A percentile compares a stretch with the other conserved stretches of the same genome.
Conservation (phyloP, 129 eudicot species). For the Pseudognaphalium luteoalbum region DNA sequence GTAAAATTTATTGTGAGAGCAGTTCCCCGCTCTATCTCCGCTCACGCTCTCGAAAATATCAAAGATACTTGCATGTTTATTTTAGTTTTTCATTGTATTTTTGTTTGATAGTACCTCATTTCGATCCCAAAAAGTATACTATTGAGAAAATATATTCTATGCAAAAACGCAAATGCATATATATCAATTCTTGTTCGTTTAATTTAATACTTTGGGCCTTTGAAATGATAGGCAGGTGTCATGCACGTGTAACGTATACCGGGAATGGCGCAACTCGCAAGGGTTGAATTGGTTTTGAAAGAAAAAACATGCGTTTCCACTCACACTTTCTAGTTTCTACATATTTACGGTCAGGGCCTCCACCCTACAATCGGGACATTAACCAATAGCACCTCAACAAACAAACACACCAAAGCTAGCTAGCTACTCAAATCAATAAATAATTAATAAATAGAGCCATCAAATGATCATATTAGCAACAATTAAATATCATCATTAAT, state of each 20-base stretch:
- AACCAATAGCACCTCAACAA: conserved; percentile 9
- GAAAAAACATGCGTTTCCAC: conserved; percentile 13
- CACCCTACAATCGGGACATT: background rate
- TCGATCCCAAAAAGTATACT: too few species aligned
- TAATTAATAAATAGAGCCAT: background rate
- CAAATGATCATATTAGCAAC: background rate
- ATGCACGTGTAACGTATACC: conserved; percentile 15
- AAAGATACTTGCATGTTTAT: too few species aligned
- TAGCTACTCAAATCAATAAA: too few species aligned
- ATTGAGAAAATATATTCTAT: background rate
- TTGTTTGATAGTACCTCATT: too few species aligned
- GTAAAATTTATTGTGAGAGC: too few species aligned
- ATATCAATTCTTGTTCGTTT: background rate
- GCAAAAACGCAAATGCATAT: background rate
- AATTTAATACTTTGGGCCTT: background rate
- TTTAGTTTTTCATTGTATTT: too few species aligned
- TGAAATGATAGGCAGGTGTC: conserved; percentile 7
- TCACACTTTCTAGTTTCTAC: background rate
- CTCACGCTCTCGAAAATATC: too few species aligned
- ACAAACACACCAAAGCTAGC: background rate
- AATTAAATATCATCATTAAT: background rate
- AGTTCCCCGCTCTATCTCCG: too few species aligned
- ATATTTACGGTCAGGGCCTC: conserved; percentile 35
- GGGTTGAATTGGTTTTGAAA: background rate
- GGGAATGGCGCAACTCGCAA: conserved; percentile 6